Percentiles rank a stretch among this genome's conserved stretches.
Evolutionary conservation across 306 rosid species (phyloP).

Genomic region (Quercus ilex): DNA sequence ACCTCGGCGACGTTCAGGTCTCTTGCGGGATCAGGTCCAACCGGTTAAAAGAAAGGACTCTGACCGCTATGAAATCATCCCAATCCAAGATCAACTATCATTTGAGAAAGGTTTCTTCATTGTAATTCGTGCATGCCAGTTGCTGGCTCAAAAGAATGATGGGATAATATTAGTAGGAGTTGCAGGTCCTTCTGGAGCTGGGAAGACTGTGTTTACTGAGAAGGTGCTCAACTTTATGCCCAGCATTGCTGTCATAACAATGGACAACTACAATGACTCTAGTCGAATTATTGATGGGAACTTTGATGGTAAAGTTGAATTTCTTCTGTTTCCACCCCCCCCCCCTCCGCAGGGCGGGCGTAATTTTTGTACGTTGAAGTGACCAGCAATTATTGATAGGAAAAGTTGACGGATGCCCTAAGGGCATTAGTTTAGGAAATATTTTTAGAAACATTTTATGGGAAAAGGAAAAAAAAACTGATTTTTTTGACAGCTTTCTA

Average conservation of each 20-base stretch:
- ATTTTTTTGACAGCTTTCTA: too few relatives aligned
- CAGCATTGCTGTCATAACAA: conserved; percentile 85
- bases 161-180: conserved; percentile 90
- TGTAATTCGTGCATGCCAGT: conserved; percentile 89
- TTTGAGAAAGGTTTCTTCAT: conserved; percentile 98
- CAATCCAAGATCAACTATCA: conserved; percentile 69
- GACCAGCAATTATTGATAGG: not conserved
- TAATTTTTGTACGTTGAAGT: not conserved
- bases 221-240: conserved; percentile 88
- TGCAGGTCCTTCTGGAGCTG: conserved; percentile 99
- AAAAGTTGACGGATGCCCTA: too few relatives aligned
- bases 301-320: conserved; percentile 64
- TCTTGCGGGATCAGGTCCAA: conserved; percentile 86
- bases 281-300: conserved; percentile 95
- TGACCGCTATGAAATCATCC: conserved; percentile 77
- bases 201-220: conserved; percentile 94
- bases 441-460: too few relatives aligned
- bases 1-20: conserved; percentile 66
- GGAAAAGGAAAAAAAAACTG: too few relatives aligned
- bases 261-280: conserved; percentile 96
- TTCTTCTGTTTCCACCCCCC: not conserved
- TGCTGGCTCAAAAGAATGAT: conserved; percentile 86
- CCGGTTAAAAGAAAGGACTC: conserved; percentile 68
- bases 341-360: too few relatives aligned
- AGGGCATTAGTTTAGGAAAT: too few relatives aligned